These are phyloP conservation scores for Colletotrichum incanum DNA, from an alignment of 2,329 filamentous ascomycete species.

Conservation along the genomic window DNA sequence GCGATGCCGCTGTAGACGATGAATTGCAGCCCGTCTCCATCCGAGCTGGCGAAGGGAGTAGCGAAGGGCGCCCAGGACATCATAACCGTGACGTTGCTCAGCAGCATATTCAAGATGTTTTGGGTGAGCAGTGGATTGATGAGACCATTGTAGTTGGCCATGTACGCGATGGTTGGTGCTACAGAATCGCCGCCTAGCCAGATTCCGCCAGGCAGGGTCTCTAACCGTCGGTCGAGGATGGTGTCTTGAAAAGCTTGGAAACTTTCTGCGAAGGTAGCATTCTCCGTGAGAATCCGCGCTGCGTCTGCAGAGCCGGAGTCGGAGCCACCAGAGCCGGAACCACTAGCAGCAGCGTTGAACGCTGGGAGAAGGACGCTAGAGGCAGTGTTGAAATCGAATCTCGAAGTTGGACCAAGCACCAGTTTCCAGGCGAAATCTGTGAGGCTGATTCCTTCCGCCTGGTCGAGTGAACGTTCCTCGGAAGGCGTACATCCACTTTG, in stretches of 20 bases:
- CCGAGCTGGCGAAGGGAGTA: constrained; percentile 78
- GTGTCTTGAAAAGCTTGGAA: constrained; percentile 78
- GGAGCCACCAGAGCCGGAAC: constrained; percentile 42
- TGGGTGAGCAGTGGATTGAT: constrained; percentile 74
- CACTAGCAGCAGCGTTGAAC: constrained; percentile 50
- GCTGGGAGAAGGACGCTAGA: constrained; percentile 55
- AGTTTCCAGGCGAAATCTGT: constrained; percentile 52
- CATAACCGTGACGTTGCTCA: constrained; percentile 78
- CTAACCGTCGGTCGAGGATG: constrained; percentile 74
- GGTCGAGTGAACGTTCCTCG: constrained; percentile 61
- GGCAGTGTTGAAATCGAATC: constrained; percentile 33
- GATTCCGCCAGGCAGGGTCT: constrained; percentile 83
- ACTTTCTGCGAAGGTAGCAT: constrained; percentile 66
- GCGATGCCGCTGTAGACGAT: constrained; percentile 87
- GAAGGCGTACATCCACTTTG: constrained; percentile 68
- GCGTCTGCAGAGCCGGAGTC: constrained; percentile 46
- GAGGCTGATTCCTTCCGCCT: constrained; percentile 57
- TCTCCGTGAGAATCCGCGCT: constrained; percentile 23
- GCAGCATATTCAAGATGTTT: constrained; percentile 76
- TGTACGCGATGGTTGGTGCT: constrained; percentile 79
- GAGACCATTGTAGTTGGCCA: constrained; percentile 72
- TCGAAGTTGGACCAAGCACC: constrained; percentile 60
- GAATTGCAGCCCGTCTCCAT: constrained; percentile 80
- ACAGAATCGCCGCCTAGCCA: constrained; percentile 77
- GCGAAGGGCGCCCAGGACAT: constrained; percentile 84